Base-by-base conservation (phyloP, 2,329 filamentous ascomycete genomes). In the Penicillium freii region DNA sequence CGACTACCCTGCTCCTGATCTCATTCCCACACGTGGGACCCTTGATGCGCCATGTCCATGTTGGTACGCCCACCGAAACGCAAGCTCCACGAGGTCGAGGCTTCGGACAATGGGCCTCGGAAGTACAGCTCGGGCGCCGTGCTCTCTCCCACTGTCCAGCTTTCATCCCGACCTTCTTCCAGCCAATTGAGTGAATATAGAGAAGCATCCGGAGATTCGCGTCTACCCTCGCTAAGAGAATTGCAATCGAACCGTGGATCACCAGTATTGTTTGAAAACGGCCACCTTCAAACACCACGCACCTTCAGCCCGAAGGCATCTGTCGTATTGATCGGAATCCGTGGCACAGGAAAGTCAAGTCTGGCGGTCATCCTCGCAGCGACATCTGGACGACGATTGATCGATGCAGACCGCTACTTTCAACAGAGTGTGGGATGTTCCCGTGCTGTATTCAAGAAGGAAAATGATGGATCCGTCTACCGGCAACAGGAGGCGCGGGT, bases 261-360 rank as follows among this genome's bases (percentile, higher is more conserved):
- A 2, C 71, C 71, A 5, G 62, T 64, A 8, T 54, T 62, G 38
- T 64, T 69, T 31, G 67, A 70, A 19, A 60, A 56, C 42, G 54
- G 63, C 1, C 59, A 63, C 65, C 42, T 69, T 61, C 46, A 70
- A 42, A 74, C 56, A 4, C 62, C 63, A 21, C 67, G 71, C 34
- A 66, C 58, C 19, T 89, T 88, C 66, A 75, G 78, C 9, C 71
- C 80, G 10, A 82, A 89, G 77, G 85, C 87, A 2, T 91, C 89
- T 1, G 85, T 92, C 54, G 82, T 92, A 7, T 78, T 92, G 19
- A 82, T 89, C 23, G 89, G 89, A 2, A 85, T 91, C 55, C 84
- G 87, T 15, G 89, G 89, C 11, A 85, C 87, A 5, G 89, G 89
- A 17, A 92, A 92, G 72, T 88, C 88, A 1, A 91, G 87, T 1